Evolutionary conservation across 352 stramenopile species (phyloP).

Genomic region (Globisporangium nagaii): DNA sequence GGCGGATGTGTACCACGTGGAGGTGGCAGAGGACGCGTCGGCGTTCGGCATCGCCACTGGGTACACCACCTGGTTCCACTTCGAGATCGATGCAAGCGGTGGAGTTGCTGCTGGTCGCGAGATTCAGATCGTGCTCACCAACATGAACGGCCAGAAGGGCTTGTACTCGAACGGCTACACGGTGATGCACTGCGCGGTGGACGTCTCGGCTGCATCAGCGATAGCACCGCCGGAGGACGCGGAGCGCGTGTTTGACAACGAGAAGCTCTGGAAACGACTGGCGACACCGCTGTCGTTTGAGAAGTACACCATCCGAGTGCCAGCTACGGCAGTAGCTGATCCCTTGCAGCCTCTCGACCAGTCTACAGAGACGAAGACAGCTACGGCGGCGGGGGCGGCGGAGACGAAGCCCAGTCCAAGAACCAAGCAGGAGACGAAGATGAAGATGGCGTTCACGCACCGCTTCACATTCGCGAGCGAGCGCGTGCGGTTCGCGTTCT

Average conservation of each 20-base stretch:
- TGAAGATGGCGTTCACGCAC: conserved; percentile 45
- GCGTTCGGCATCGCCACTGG: conserved; percentile 31
- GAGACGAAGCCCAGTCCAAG: neutral
- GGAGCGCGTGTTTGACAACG: conserved; percentile 22
- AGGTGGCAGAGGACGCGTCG: conserved; percentile 35
- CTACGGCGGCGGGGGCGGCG: too few species aligned
- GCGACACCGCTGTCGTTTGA: conserved; percentile 31
- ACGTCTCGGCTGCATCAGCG: conserved; percentile 1
- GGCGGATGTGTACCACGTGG: conserved; percentile 22
- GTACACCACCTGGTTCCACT: conserved; percentile 47
- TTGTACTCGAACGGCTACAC: conserved; percentile 33
- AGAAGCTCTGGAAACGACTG: conserved; percentile 29
- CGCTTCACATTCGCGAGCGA: conserved; percentile 27
- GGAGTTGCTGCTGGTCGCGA: neutral
- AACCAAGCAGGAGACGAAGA: conserved; percentile 30
- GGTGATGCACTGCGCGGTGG: conserved; percentile 20
- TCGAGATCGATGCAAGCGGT: conserved; percentile 15
- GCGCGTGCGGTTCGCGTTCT: conserved; percentile 65
- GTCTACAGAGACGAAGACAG: neutral
- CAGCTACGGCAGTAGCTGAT: neutral
- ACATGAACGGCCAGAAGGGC: conserved; percentile 39
- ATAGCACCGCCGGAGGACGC: neutral
- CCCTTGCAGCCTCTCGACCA: neutral
- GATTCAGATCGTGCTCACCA: conserved; percentile 22
- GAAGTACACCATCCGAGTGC: conserved; percentile 18